Evolutionary conservation across 495 filamentous ascomycete genomes (phyloP), one percentile per base, ranked within the genome.

Genomic region (Xylaria grammica): DNA sequence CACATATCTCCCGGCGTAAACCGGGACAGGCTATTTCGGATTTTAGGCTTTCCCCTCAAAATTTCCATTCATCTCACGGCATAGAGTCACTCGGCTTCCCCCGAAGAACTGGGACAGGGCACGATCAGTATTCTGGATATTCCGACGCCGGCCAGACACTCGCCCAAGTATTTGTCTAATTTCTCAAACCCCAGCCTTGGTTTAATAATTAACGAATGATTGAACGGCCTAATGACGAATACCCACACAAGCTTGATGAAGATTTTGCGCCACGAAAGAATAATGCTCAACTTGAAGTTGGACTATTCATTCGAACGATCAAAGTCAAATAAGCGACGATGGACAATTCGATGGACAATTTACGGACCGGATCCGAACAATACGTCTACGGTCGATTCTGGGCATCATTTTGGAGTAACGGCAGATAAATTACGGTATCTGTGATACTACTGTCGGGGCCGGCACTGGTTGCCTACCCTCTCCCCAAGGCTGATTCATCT

Each of bases 131-230:
- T 60, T 49, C 57, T 46, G 42, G 49, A 13, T 54, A 20, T 53
- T 44, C 9, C n/a, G 52, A 3, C 11, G n/a, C 52, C 40, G n/a
- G 62, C 63, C 56, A 51, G 63, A 65, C 69, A 62, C 71, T 75
- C 73, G 69, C 72, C 72, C 71, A 65, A 70, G 63, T 36, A 62
- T 45, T 48, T 34, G 61, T 68, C 68, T 69, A 57, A 15, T 54
- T 66, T 46, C 30, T 51, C 66, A 62, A 57, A 52, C 26, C 60
- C 24, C 50, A 51, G 68, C 68, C 70, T 68, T 74, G 71, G 66
- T 71, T 75, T 74, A 73, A 67, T 76, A 78, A 76, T 72, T 81
- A 67, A 80, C 69, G 80, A 80, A 76, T 79, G 73, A 74, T 69
- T 71, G 70, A 62, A 77, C 75, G 78, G 73, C 78, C 71, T 78